These are phyloP conservation scores for Gillenia trifoliata DNA, from an alignment of 306 rosid genomes.

Conservation along the genomic window DNA sequence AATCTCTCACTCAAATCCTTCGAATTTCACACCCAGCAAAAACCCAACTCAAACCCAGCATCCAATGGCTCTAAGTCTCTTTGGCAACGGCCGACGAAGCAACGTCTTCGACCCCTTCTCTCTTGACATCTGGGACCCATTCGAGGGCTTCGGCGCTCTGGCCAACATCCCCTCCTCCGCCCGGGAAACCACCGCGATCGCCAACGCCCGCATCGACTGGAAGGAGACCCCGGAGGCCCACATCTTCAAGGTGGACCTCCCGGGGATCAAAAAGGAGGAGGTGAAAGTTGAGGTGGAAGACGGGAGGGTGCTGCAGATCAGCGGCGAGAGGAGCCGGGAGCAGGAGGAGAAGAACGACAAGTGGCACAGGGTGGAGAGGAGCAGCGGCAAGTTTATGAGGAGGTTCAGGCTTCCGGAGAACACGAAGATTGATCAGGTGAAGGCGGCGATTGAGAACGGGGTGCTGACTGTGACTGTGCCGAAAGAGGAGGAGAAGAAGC, in stretches of 20 bases:
- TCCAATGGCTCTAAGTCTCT: background rate
- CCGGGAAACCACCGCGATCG: slow-evolving; percentile 27
- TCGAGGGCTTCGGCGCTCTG: slow-evolving; percentile 11
- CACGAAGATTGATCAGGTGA: slow-evolving; percentile 19
- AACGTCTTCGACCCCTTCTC: slow-evolving; percentile 33
- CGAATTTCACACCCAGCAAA: too few species aligned
- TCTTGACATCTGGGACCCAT: slow-evolving; percentile 24
- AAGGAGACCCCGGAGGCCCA: slow-evolving; percentile 37
- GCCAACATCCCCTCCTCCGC: background rate
- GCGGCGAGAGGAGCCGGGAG: slow-evolving; percentile 28
- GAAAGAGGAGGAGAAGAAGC: slow-evolving; percentile 23
- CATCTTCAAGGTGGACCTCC: slow-evolving; percentile 35
- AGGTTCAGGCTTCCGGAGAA: slow-evolving; percentile 36
- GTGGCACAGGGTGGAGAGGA: slow-evolving; percentile 37
- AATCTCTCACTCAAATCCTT: background rate
- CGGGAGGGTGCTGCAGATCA: slow-evolving; percentile 24
- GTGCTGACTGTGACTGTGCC: slow-evolving; percentile 34
- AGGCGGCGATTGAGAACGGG: slow-evolving; percentile 32
- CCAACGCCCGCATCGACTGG: slow-evolving; percentile 34
- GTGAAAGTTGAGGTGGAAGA: slow-evolving; percentile 38
- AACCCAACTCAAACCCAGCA: background rate
- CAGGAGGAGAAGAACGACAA: slow-evolving; percentile 29
- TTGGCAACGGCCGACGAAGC: slow-evolving; percentile 19
- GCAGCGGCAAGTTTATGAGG: slow-evolving; percentile 37
- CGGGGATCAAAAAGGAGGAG: slow-evolving; percentile 33